Percentiles rank a stretch among this genome's conserved stretches.
phyloP scores from a whole-genome alignment of 1,139 yeast species.

The Zygotorulaspora mrakii region DNA sequence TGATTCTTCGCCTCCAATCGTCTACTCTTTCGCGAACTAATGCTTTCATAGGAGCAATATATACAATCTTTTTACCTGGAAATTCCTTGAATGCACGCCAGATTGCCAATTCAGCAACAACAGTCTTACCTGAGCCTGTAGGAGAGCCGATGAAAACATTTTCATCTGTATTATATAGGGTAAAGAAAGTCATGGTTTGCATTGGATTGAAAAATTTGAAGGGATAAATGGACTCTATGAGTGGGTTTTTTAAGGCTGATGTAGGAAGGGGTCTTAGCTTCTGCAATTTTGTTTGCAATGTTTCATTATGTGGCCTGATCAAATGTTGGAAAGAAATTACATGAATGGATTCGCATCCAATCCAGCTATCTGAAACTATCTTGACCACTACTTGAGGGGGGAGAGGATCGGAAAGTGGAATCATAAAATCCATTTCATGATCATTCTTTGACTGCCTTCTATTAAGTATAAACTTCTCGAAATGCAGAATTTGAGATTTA shows the following conservation, averaged over 20 bases:
- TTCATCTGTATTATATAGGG: conserved; percentile 72
- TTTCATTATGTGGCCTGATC: conserved; percentile 83
- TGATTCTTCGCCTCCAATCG: conserved; percentile 80
- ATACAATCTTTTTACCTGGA: conserved; percentile 82
- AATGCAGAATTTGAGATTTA: conserved; percentile 69
- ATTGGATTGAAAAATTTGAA: conserved; percentile 93
- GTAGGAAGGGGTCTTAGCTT: conserved; percentile 83
- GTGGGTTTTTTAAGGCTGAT: conserved; percentile 67
- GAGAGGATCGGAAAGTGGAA: conserved; percentile 81
- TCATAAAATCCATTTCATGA: conserved; percentile 86
- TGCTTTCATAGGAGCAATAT: conserved; percentile 99
- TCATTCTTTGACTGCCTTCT: conserved; percentile 52
- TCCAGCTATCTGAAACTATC: conserved; percentile 81
- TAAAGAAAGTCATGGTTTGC: conserved; percentile 96
- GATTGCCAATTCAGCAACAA: conserved; percentile 93
- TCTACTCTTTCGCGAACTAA: conserved; percentile 93
- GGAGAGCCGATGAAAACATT: conserved; percentile 96
- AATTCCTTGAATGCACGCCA: conserved; percentile 88
- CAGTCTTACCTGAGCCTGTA: conserved; percentile 97
- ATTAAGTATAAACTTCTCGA: conserved; percentile 70
- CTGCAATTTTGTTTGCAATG: conserved; percentile 74
- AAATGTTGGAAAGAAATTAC: conserved; percentile 87
- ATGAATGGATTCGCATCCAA: conserved; percentile 75
- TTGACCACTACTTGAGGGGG: conserved; percentile 85
- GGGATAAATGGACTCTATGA: conserved; percentile 68